Base-by-base conservation (phyloP, 805 yeast species). In the Candida glaebosa region DNA sequence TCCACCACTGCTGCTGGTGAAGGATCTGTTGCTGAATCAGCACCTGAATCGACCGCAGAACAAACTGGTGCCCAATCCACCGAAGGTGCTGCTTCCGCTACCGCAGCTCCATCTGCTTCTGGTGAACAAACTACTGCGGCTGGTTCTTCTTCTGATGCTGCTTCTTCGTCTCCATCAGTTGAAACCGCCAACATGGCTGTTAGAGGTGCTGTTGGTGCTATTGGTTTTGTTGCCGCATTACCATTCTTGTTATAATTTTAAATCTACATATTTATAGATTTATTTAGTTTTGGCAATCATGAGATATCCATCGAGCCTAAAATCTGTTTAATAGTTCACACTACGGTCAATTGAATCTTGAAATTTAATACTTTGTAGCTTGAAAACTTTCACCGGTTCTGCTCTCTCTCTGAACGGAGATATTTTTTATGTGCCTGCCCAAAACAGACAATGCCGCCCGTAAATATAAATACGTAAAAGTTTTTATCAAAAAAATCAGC, bases 41-140 rank as follows among this genome's bases (percentile, higher is more conserved):
- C 43, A 19, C 26, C 37, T n/a, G 12, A 24, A 24, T 24, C 28
- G 12, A 24, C 28, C 28, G 28, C 15, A 28, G 34, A 25, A 18
- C 8, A 18, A 7, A 4, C 26, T 18, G 32, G 24, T 17, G 5
- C 25, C n/a, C 16, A 30, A 14, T n/a, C 31, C 7, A 18, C 38
- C 34, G 39, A 42, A 10, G 38, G 25, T 31, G 48, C 45, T n/a
- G 42, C 40, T 19, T 15, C 40, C 14, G 18, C 40, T 34, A 6
- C 40, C 14, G 10, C 40, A 15, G 39, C 39, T 25, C 32, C 16
- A 16, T n/a, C n/a, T n/a, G 10, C 14, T 18, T 20, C 39, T 30
- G 12, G 37, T 35, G 18, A 22, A 16, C 15, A 15, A 10, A 19
- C 42, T 26, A 19, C 38, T 24, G 31, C 40, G 17, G 20, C 16